A percentile compares a stretch with the other conserved stretches of the same genome.
These are phyloP conservation scores for Fragosphaeria purpurea DNA, from an alignment of 2,329 filamentous ascomycete genomes.

Conservation along the genomic window DNA sequence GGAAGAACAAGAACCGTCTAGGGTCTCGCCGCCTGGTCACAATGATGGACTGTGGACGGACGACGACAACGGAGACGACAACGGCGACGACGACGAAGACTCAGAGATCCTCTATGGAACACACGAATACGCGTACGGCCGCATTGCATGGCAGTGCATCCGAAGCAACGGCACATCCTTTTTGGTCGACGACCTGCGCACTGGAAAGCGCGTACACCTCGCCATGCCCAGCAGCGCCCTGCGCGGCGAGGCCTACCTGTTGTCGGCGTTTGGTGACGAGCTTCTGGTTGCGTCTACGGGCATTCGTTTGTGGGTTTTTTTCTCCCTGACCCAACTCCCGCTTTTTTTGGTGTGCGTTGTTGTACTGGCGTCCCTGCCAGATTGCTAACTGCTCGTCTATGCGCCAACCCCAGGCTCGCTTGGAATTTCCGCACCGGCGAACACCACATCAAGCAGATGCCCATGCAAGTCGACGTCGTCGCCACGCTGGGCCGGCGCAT, in stretches of 20 bases:
- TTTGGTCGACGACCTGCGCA: constrained; percentile 12
- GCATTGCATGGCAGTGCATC: constrained; percentile 10
- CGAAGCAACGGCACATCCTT: neutral
- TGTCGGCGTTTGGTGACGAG: constrained; percentile 8
- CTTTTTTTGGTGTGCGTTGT: neutral
- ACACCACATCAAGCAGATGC: constrained; percentile 4
- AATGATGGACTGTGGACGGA: too few relatives aligned
- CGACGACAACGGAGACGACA: neutral
- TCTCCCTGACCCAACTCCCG: too few relatives aligned
- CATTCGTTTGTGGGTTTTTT: constrained; percentile 2
- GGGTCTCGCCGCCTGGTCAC: too few relatives aligned
- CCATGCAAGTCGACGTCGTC: constrained; percentile 7
- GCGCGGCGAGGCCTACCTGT: constrained; percentile 4
- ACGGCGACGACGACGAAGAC: neutral
- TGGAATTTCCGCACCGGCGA: constrained; percentile 11
- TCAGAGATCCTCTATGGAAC: neutral
- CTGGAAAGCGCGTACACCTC: neutral
- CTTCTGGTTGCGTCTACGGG: constrained; percentile 5
- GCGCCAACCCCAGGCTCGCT: neutral
- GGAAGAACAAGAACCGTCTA: neutral
- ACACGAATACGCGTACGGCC: constrained; percentile 10
- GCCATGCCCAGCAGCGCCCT: neutral
- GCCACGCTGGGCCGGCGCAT: constrained; percentile 10
- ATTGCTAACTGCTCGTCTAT: too few relatives aligned
- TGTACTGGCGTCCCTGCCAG: too few relatives aligned